Base-by-base conservation (phyloP, 208 protist genomes). In the Herpetomonas muscarum region DNA sequence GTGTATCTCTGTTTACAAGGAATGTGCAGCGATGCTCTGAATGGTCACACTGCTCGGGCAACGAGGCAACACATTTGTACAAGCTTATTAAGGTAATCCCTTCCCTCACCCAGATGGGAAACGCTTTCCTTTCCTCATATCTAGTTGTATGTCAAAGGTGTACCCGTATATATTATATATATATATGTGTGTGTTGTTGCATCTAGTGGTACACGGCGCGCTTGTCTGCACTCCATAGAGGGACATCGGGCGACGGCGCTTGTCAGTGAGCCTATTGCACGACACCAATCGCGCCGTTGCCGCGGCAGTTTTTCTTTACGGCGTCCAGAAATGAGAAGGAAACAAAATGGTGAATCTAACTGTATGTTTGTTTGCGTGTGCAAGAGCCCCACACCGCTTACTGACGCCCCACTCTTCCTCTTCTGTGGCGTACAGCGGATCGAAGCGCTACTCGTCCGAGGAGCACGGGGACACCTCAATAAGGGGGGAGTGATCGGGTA, bases 391-490 rank as follows among this genome's bases (percentile, higher is more conserved):
- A 39, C 7, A 7, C 34, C 15, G 10, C 15, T 17, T 15, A 15
- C 34, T 39, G 34, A 41, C 4, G n/a, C 28, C 2, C 21, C 25
- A 19, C 31, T 39, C 39, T 25, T 45, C 26, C 44, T 56, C 24
- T 44, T 44, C 26, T 12, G 22, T 54, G 19, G 26, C 15, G 26
- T 42, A 29, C 7, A 13, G 19, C 21, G 28, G 13, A 25, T 47
- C 59, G 19, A 42, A 44, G 15, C 13, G 22, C 28, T 57, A 36
- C n/a, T 73, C 67, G 36, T 73, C 67, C 0, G 60, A 73, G 12
- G 67, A 73, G 22, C 55, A 67, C 21, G 67, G 67, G 13, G 67
- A 73, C 1, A 73, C 59, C 29, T 73, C 31, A 19, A 67, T 15
- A 17, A 67, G 22, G 13, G 67, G 50, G 1, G 65, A 65, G 37